Evolutionary conservation across 2,329 filamentous ascomycete species (phyloP).

Genomic region (Colletotrichum sp.): DNA sequence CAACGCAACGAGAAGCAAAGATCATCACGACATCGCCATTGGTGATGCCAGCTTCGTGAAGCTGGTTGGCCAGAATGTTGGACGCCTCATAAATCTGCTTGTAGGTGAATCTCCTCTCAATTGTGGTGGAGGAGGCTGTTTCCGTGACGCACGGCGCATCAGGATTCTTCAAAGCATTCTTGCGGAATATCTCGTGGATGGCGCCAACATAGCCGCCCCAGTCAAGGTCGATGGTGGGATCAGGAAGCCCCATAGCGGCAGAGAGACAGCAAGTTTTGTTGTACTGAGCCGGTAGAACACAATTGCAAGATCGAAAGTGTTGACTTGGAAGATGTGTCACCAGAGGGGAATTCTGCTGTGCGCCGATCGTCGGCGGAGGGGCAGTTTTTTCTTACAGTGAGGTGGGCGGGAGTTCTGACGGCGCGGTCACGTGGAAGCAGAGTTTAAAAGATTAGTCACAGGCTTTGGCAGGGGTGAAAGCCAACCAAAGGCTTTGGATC

Average conservation of each 20-base stretch:
- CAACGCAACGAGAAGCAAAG: not conserved
- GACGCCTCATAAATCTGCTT: conserved; percentile 85
- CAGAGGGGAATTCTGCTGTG: not conserved
- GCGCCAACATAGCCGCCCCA: conserved; percentile 68
- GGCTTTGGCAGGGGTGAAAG: not conserved
- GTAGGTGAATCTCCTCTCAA: conserved; percentile 79
- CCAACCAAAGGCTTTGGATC: not conserved
- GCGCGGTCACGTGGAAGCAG: not conserved
- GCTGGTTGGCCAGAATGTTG: conserved; percentile 80
- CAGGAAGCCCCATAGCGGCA: conserved; percentile 47
- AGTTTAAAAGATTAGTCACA: not conserved
- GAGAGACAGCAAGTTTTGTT: not conserved
- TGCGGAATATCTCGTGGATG: conserved; percentile 73
- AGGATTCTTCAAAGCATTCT: conserved; percentile 71
- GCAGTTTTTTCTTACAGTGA: not conserved
- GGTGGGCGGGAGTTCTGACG: not conserved
- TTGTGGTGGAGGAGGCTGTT: conserved; percentile 32
- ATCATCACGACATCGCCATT: conserved; percentile 87
- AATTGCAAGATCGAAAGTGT: not conserved
- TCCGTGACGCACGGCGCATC: conserved; percentile 59
- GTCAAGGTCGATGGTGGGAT: conserved; percentile 56
- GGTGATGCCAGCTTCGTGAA: conserved; percentile 74
- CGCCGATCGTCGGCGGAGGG: not conserved
- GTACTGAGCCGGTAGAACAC: not conserved
- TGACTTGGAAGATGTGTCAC: not conserved